phyloP scores from a whole-genome alignment of 2,329 filamentous ascomycete species.

The Macrophomina phaseolina region DNA sequence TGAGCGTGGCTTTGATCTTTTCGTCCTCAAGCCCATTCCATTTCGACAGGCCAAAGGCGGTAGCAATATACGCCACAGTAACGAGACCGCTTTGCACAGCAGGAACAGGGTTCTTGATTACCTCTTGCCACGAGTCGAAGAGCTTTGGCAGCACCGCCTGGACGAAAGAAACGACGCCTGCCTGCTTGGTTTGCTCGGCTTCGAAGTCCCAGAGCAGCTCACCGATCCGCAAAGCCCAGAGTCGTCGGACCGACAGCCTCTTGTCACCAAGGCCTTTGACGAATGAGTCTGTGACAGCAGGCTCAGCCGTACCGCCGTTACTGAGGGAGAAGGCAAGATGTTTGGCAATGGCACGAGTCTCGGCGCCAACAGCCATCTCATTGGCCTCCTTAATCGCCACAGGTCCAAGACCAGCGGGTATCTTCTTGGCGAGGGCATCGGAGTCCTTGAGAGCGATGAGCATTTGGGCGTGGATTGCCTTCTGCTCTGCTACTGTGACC shows the following conservation, averaged over 20 bases:
- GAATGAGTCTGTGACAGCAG: slow-evolving; percentile 71
- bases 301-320: slow-evolving; percentile 67
- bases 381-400: slow-evolving; percentile 86
- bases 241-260: slow-evolving; percentile 73
- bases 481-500: slow-evolving; percentile 82
- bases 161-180: slow-evolving; percentile 54
- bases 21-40: slow-evolving; percentile 61
- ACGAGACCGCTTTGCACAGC: slow-evolving; percentile 84
- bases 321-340: slow-evolving; percentile 68
- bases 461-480: slow-evolving; percentile 81
- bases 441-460: slow-evolving; percentile 69
- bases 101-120: slow-evolving; percentile 75
- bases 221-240: slow-evolving; percentile 80
- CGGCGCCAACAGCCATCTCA: slow-evolving; percentile 77
- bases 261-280: slow-evolving; percentile 87
- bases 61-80: slow-evolving; percentile 76
- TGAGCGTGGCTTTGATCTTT: slow-evolving; percentile 62
- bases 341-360: slow-evolving; percentile 72
- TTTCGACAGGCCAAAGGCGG: slow-evolving; percentile 64
- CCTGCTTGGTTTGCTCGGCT: slow-evolving; percentile 55
- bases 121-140: slow-evolving; percentile 76
- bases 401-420: slow-evolving; percentile 69
- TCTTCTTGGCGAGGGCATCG: slow-evolving; percentile 66
- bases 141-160: slow-evolving; percentile 61
- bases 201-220: slow-evolving; percentile 69